Base-by-base conservation (phyloP, 2,329 filamentous ascomycete species). In the Fusarium haematococcum region DNA sequence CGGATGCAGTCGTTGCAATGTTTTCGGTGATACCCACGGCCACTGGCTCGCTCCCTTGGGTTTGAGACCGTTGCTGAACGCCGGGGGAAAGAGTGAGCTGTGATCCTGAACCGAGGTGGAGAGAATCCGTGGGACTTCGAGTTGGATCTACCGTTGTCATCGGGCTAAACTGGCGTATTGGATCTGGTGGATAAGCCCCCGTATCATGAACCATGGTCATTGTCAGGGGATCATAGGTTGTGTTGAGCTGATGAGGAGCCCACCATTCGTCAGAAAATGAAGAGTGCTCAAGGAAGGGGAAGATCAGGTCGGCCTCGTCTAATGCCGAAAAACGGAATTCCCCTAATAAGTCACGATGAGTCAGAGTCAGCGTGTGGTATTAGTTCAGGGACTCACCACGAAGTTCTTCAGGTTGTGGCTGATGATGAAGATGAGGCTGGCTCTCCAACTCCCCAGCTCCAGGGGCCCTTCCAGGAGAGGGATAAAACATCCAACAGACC, bases 321-420 rank as follows among this genome's bases (percentile, higher is more conserved):
- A 10, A 32, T 10, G 1, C 23, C 2, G 3, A 20, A 9, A 13
- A 33, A 0, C 3, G 25, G 2, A 13, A 4, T 2, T 54, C 50
- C 1, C 4, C 27, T 33, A 32, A 14, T 1, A 16, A 33, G 13
- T n/a, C n/a, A 16, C 1, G 2, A 32, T 27, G 10, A 54, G 50
- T 4, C 1, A 13, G 5, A 33, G 20, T 4, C 8, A 1, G 32
- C 1, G 3, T 13, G 2, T 3, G 14, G 9, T 4, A 32, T 8
- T 13, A 13, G 14, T 14, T 32, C 10, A 32, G 25, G 25, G 9
- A 54, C 50, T 54, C 6, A 54, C 50, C 30, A 5, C 6, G 10
- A 2, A 16, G 2, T 9, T 23, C 30, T 54, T 33, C 14, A 23
- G 27, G 13, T 14, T 23, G 11, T 6, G 5, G n/a, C 6, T 16